phyloP scores from a whole-genome alignment of 176 grass and related monocot genomes.

The Carex scoparia region DNA sequence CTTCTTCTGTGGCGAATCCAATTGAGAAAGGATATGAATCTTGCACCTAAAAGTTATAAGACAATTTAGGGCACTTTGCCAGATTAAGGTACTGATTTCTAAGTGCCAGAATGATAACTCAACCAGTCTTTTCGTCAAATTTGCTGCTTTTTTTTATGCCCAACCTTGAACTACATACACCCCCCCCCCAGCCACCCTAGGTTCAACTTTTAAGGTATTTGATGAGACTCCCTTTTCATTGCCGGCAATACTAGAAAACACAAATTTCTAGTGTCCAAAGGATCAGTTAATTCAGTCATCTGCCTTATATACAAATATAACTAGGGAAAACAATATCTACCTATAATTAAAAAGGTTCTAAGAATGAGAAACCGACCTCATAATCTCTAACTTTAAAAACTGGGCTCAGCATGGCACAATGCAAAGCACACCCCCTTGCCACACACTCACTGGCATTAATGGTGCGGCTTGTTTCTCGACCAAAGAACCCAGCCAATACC shows the following conservation, averaged over 20 bases:
- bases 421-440: slow-evolving; percentile 74
- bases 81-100: not conserved
- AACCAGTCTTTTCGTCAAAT: not conserved
- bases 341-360: not conserved
- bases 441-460: slow-evolving; percentile 97
- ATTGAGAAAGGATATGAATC: slow-evolving; percentile 75
- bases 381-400: slow-evolving; percentile 82
- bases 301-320: not conserved
- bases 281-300: not conserved
- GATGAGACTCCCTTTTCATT: not conserved
- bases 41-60: slow-evolving; percentile 62
- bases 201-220: no score
- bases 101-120: not conserved
- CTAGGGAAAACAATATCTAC: not conserved
- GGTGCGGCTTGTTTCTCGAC: slow-evolving; percentile 67
- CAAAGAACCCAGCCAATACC: slow-evolving; percentile 70
- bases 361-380: slow-evolving; percentile 49
- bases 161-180: not conserved
- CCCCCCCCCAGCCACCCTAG: no score
- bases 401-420: slow-evolving; percentile 96
- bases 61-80: not conserved
- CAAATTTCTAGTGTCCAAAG: not conserved
- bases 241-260: not conserved
- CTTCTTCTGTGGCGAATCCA: slow-evolving; percentile 55
- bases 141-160: not conserved